phyloP scores from a whole-genome alignment of 2,329 filamentous ascomycete genomes.

The Colletotrichum spinosum region DNA sequence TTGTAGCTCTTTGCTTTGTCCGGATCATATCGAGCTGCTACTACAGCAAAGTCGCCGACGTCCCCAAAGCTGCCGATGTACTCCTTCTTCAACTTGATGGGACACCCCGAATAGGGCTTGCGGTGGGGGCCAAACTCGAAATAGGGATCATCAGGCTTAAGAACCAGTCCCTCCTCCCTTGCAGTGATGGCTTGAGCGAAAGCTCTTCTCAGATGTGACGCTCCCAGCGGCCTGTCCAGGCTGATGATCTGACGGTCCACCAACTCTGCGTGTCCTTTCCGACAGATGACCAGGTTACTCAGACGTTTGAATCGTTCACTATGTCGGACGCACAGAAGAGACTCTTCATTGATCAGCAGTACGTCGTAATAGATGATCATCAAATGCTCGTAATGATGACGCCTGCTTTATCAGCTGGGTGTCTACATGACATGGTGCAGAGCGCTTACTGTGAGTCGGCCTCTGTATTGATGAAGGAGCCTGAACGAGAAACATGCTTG shows the following conservation, averaged over 20 bases:
- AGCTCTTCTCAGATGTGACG: conserved; percentile 66
- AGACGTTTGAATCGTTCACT: conserved; percentile 72
- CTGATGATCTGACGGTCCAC: conserved; percentile 76
- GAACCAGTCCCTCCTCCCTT: conserved; percentile 80
- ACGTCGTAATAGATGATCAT: conserved; percentile 74
- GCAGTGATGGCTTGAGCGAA: conserved; percentile 76
- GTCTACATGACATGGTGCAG: not conserved
- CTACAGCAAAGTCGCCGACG: conserved; percentile 82
- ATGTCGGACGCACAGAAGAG: conserved; percentile 63
- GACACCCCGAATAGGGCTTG: conserved; percentile 58
- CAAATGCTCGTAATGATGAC: conserved; percentile 63
- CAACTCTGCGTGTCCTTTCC: conserved; percentile 73
- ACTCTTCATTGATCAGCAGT: conserved; percentile 65
- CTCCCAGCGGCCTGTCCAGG: conserved; percentile 66
- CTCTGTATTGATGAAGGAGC: conserved; percentile 74
- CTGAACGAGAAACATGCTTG: conserved; percentile 81
- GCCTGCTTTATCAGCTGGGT: conserved; percentile 45
- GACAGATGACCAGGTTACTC: conserved; percentile 60
- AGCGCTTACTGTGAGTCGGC: conserved; percentile 73
- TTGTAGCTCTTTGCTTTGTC: conserved; percentile 68
- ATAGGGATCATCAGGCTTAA: conserved; percentile 86
- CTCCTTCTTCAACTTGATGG: conserved; percentile 90
- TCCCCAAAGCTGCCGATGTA: conserved; percentile 83
- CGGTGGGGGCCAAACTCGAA: conserved; percentile 64
- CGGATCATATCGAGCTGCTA: conserved; percentile 80